A percentile compares a stretch with the other conserved stretches of the same genome.
Evolutionary conservation across 768 basidiomycete genomes (phyloP).

Genomic region (Boletus rubropictus): DNA sequence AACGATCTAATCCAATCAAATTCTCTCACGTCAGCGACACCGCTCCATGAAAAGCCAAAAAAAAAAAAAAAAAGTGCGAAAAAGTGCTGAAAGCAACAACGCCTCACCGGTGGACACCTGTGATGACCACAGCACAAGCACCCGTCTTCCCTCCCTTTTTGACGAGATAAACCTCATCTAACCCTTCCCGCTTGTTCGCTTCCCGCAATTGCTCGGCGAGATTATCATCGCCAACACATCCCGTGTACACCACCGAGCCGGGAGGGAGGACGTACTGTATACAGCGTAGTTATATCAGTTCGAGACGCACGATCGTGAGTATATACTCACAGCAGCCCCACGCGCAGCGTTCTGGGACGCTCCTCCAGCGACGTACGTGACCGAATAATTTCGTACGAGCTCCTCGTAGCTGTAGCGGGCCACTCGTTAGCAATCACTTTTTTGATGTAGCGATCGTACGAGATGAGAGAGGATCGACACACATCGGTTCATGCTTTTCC

Average conservation of each 20-base stretch:
- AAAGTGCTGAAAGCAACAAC: background rate
- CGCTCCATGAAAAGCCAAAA: background rate
- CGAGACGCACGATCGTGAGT: background rate
- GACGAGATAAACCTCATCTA: conserved; percentile 85
- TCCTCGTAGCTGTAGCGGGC: conserved; percentile 71
- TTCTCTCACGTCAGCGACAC: background rate
- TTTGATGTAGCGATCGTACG: background rate
- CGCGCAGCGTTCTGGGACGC: conserved; percentile 96
- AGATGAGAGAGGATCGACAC: background rate
- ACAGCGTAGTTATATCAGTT: background rate
- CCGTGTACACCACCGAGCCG: conserved; percentile 86
- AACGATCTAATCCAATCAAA: conserved; percentile 61
- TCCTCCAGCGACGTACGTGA: conserved; percentile 94
- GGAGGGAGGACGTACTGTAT: conserved; percentile 83
- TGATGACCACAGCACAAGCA: conserved; percentile 93
- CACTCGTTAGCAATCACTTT: background rate
- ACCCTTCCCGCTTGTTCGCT: conserved; percentile 90
- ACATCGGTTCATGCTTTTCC: conserved; percentile 86
- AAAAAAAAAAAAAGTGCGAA: background rate
- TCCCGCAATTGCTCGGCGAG: conserved; percentile 81
- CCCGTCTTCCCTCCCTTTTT: conserved; percentile 86
- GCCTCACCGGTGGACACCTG: conserved; percentile 80
- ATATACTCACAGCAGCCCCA: conserved; percentile 77
- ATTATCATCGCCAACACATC: conserved; percentile 91
- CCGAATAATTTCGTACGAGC: conserved; percentile 63